A percentile compares a stretch with the other conserved stretches of the same genome.
phyloP scores from a whole-genome alignment of 2,329 filamentous ascomycete species.

The Colletotrichum filicis region DNA sequence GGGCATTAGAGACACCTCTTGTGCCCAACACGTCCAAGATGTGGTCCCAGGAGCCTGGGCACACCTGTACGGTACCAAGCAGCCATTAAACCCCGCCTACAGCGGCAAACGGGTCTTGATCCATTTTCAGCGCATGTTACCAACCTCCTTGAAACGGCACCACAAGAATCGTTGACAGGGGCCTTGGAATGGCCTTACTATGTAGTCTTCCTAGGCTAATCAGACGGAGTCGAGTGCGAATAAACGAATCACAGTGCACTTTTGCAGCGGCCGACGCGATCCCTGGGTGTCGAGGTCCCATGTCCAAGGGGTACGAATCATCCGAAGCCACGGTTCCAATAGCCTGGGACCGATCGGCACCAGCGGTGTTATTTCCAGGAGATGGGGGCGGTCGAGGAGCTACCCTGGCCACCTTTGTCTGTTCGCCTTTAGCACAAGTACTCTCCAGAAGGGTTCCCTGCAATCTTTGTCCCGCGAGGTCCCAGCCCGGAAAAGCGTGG shows the following conservation, averaged over 20 bases:
- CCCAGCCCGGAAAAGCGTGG: neutral
- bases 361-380: constrained; percentile 13
- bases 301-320: neutral
- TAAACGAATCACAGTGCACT: neutral
- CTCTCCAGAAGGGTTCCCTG: neutral
- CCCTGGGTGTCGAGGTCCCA: neutral
- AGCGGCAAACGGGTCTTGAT: neutral
- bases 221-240: neutral
- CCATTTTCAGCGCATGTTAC: neutral
- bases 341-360: constrained; percentile 16
- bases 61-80: constrained; percentile 15
- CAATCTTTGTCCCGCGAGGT: constrained; percentile 5
- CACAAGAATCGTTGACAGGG: neutral
- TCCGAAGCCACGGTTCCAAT: neutral
- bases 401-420: neutral
- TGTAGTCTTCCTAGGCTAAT: neutral
- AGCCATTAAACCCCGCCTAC: constrained; percentile 3
- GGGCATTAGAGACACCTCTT: neutral
- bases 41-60: constrained; percentile 7
- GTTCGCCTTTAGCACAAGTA: neutral
- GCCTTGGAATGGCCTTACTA: neutral
- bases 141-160: neutral
- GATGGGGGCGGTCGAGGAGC: constrained; percentile 5
- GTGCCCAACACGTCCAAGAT: neutral
- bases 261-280: neutral